These are phyloP conservation scores for Penicillium capsulatum DNA, from an alignment of 2,329 filamentous ascomycete genomes.

Conservation along the genomic window DNA sequence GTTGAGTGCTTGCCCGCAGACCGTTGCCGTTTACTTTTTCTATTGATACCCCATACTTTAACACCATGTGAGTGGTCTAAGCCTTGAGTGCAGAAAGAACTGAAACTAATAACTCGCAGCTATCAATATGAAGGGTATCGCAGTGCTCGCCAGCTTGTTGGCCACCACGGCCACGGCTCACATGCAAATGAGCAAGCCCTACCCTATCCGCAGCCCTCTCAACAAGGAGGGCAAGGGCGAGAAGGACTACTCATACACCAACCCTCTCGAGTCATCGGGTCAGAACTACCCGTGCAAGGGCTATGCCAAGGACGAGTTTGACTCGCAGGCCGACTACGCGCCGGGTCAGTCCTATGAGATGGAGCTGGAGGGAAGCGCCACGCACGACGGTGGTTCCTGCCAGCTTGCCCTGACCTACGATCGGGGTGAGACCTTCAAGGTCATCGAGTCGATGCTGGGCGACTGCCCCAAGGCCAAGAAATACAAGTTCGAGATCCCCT, in stretches of 20 bases:
- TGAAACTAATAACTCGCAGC: conserved; percentile 2
- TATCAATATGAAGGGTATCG: conserved; percentile 32
- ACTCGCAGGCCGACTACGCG: conserved; percentile 57
- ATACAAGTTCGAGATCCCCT: conserved; percentile 64
- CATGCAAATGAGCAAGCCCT: conserved; percentile 55
- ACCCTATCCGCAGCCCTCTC: conserved; percentile 50
- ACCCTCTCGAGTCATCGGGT: conserved; percentile 57
- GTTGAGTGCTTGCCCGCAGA: conserved; percentile 10
- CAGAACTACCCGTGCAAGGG: conserved; percentile 75
- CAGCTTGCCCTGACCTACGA: conserved; percentile 73
- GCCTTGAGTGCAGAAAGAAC: neutral
- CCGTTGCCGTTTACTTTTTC: conserved; percentile 2
- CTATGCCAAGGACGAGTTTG: conserved; percentile 51
- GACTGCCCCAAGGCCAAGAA: conserved; percentile 50
- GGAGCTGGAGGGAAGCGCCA: conserved; percentile 58
- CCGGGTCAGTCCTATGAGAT: conserved; percentile 62
- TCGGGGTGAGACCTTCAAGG: conserved; percentile 64
- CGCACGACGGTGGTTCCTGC: conserved; percentile 69
- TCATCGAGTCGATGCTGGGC: conserved; percentile 61
- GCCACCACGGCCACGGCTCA: conserved; percentile 41
- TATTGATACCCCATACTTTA: conserved; percentile 1
- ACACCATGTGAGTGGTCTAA: conserved; percentile 3
- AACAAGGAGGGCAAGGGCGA: conserved; percentile 45
- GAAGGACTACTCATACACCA: conserved; percentile 68
- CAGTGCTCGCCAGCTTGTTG: conserved; percentile 30